These are phyloP conservation scores for Puccinia horiana DNA, from an alignment of 1,284 basidiomycete species.

Conservation along the genomic window DNA sequence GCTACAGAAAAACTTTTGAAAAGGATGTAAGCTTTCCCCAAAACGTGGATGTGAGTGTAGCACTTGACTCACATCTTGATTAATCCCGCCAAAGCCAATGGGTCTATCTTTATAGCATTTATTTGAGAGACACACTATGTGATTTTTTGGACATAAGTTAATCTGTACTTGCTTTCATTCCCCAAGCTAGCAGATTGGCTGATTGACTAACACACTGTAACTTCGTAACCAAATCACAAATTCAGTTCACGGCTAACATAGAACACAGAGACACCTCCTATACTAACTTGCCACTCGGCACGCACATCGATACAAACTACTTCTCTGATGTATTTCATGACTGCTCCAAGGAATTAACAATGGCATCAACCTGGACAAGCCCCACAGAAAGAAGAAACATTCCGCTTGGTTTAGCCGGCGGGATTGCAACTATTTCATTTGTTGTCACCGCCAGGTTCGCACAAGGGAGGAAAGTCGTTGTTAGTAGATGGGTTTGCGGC, in stretches of 20 bases:
- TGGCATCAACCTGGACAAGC: too few species aligned
- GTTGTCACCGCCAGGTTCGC: constrained; percentile 65
- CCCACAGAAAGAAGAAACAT: neutral
- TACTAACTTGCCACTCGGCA: constrained; percentile 79
- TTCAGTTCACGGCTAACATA: constrained; percentile 90
- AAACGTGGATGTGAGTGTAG: neutral
- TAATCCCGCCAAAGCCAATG: neutral
- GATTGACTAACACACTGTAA: neutral
- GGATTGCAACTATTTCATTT: constrained; percentile 94
- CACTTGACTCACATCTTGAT: neutral
- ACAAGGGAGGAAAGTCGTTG: constrained; percentile 82
- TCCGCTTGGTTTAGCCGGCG: constrained; percentile 67
- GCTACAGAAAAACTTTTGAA: constrained; percentile 40
- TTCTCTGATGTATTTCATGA: constrained; percentile 66
- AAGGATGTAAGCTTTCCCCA: constrained; percentile 7
- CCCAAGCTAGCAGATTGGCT: constrained; percentile 10
- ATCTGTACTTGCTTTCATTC: neutral
- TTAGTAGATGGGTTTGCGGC: constrained; percentile 94
- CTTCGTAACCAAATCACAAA: constrained; percentile 77
- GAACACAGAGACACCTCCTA: constrained; percentile 86
- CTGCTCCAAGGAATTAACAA: too few species aligned
- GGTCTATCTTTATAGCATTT: constrained; percentile 2
- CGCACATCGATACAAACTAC: constrained; percentile 95
- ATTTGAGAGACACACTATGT: constrained; percentile 42
- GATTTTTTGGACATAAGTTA: constrained; percentile 48